Evolutionary conservation across 2,329 filamentous ascomycete species (phyloP), one percentile per base, ranked within the genome.

Genomic region (Fusarium sp.): DNA sequence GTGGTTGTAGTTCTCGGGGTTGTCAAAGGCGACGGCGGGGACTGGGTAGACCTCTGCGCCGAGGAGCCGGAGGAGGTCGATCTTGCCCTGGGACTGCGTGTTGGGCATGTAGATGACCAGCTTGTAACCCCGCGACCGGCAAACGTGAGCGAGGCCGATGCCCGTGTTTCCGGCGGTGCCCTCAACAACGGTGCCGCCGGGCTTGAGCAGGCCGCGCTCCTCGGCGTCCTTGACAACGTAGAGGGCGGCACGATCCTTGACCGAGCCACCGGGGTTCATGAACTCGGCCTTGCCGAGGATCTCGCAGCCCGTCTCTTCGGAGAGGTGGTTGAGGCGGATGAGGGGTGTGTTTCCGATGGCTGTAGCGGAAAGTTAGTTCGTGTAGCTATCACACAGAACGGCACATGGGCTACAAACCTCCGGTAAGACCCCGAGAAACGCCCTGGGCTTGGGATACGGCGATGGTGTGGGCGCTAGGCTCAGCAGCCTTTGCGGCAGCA

Each of bases 61-160:
- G 11, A 99, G 89, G 38, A 98, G 87, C 10, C 96, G 90, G 74
- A 99, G 87, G 62, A 99, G 89, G 83, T 98, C 96, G 81, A 99
- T 94, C 88, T 99, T 99, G 82, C 95, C 96, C 85, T 98, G 96
- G 22, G 95, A 97, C 86, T 98, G 96, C 58, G 96, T 98, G 87
- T 99, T 93, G 79, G 96, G 96, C 96, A 99, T 98, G 90, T 98
- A 99, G 82, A 99, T 99, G 81, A 98, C 95, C 60, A 98, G 91
- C 82, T 93, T 93, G 89, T 99, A 98, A 45, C 96, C 96, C 79
- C 93, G 93, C 40, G 93, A 94, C 70, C 96, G 91, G 86, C 96
- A 98, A 66, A 99, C 96, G 85, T 98, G 96, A 22, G 96, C 96
- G 50, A 99, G 93, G 2, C 96, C 96, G 83, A 99, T 99, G 75